Percentiles rank a stretch among this genome's conserved stretches.
phyloP scores from a whole-genome alignment of 2,329 filamentous ascomycete species.

The Beauveria sp. region DNA sequence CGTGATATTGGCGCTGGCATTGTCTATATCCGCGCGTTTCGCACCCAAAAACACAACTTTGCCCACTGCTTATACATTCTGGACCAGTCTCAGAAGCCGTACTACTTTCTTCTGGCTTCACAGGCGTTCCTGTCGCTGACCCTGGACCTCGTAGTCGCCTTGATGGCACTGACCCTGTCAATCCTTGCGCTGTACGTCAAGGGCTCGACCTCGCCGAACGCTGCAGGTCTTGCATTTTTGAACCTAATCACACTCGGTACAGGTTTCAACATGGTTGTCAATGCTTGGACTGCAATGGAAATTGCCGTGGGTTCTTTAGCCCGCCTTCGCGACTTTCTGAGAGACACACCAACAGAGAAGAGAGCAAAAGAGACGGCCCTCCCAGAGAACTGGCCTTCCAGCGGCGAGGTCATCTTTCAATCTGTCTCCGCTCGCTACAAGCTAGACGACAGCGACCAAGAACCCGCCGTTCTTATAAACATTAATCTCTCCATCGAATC shows the following conservation, averaged over 20 bases:
- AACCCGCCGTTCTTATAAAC: slow-evolving; percentile 39
- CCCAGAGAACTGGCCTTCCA: background rate
- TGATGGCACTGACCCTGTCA: background rate
- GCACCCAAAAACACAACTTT: background rate
- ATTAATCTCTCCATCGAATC: slow-evolving; percentile 53
- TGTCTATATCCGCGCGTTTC: background rate
- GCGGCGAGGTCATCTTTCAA: background rate
- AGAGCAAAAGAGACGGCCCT: background rate
- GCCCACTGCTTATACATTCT: background rate
- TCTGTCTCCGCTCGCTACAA: background rate
- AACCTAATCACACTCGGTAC: background rate
- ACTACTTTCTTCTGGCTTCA: background rate
- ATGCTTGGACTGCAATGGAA: background rate
- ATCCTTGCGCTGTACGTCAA: background rate
- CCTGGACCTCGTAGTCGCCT: background rate
- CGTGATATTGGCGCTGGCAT: background rate
- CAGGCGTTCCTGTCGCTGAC: background rate
- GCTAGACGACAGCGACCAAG: background rate
- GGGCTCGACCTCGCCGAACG: background rate
- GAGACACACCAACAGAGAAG: background rate
- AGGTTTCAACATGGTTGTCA: background rate
- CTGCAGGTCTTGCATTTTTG: background rate
- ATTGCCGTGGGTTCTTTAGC: background rate
- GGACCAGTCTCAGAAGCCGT: slow-evolving; percentile 4
- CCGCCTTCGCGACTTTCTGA: background rate